Evolutionary conservation across 2,329 filamentous ascomycete genomes (phyloP), one percentile per base, ranked within the genome.

Genomic region (Geosmithia flava): DNA sequence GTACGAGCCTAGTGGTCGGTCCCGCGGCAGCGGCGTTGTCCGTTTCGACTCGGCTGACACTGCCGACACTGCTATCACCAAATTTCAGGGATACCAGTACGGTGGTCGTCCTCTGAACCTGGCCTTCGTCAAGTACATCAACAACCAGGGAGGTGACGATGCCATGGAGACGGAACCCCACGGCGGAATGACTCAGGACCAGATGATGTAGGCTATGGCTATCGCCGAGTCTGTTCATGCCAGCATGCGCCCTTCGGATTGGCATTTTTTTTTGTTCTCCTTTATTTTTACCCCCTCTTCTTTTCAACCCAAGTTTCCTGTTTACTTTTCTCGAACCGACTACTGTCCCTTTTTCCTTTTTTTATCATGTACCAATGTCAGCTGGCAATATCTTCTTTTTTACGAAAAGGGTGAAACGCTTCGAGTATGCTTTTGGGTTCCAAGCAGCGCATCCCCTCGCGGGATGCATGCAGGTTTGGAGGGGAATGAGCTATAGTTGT

Each of bases 71-170:
- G 85, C 91, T 44, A 97, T 98, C 58, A 80, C 87, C 59, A 98
- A 98, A 66, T 98, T 98, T 71, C 91, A 93, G 56, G 89, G 89
- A 49, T 98, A 98, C 63, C 87, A 95, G 64, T 98, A 98, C 59
- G 93, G 93, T 55, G 90, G 90, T 48, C 88, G 93, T 55, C 93
- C 93, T 58, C 81, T 98, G 51, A 89, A 90, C 50, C 75, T 98
- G 59, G 91, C 83, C 64, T 97, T 87, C 61, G 91, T 96, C 71
- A 94, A 93, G 68, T 97, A 97, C 67, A 72, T 87, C 54, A 91
- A 84, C 62, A 91, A 84, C 61, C 73, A 78, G 47, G 75, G 79
- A 41, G 74, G 74, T 46, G 71, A 68, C 53, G 84, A 90, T 53
- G 76, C 73, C 56, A 95, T 96, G 88, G 90, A 96, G 55, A 87